Evolutionary conservation across 768 basidiomycete genomes (phyloP).

Genomic region (Phanerodontia chrysosporium): DNA sequence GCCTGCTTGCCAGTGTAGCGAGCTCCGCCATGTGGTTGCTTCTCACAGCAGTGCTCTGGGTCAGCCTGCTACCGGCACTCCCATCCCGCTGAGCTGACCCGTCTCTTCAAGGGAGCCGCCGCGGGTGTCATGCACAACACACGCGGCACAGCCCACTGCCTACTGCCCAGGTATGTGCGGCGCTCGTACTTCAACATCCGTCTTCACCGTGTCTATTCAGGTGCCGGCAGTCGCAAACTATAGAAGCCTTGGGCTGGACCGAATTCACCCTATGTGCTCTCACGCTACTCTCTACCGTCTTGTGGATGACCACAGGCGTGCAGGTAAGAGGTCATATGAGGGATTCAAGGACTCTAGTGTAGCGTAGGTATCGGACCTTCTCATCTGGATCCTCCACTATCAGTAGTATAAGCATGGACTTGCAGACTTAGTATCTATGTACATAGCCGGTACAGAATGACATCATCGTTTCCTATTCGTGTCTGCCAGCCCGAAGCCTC

Average conservation of each 20-base stretch:
- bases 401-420: too few species aligned
- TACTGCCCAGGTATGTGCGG: constrained; percentile 46
- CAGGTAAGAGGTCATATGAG: constrained; percentile 26
- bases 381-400: too few species aligned
- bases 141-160: constrained; percentile 57
- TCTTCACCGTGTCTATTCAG: constrained; percentile 27
- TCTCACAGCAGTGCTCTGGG: constrained; percentile 65
- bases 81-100: neutral
- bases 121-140: constrained; percentile 65
- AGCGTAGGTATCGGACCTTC: too few species aligned
- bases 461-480: too few species aligned
- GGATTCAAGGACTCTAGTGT: constrained; percentile 41
- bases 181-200: neutral
- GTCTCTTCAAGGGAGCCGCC: constrained; percentile 50
- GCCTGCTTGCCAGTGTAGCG: constrained; percentile 71
- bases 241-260: constrained; percentile 74
- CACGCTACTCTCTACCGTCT: constrained; percentile 51
- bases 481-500: too few species aligned
- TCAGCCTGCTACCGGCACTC: constrained; percentile 25
- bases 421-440: too few species aligned
- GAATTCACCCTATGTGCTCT: constrained; percentile 60
- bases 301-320: constrained; percentile 42
- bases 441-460: too few species aligned
- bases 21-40: constrained; percentile 74
- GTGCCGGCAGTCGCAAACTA: constrained; percentile 69